These are phyloP conservation scores for Calonectria pauciramosa DNA, from an alignment of 2,329 filamentous ascomycete genomes.

Conservation along the genomic window DNA sequence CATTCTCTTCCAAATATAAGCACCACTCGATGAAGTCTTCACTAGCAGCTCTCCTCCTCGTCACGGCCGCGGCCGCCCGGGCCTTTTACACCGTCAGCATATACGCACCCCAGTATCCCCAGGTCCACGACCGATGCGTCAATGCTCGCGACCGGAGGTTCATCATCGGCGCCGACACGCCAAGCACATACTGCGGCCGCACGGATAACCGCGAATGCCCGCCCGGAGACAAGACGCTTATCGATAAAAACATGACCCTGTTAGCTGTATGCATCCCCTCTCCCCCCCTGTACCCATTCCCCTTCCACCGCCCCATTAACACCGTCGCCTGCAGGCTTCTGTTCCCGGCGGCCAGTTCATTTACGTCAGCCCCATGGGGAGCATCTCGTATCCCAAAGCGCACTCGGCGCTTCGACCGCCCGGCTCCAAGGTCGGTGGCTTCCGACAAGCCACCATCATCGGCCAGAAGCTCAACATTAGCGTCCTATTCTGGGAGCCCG, in stretches of 20 bases:
- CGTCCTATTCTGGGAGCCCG: slow-evolving; percentile 43
- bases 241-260: slow-evolving; percentile 45
- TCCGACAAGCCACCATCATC: slow-evolving; percentile 51
- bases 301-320: background rate
- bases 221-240: slow-evolving; percentile 42
- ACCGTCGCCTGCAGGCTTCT: slow-evolving; percentile 52
- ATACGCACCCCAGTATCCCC: slow-evolving; percentile 37
- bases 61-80: background rate
- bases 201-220: slow-evolving; percentile 41
- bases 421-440: slow-evolving; percentile 65
- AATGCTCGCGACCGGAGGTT: slow-evolving; percentile 46
- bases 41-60: slow-evolving; percentile 2
- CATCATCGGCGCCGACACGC: slow-evolving; percentile 43
- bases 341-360: slow-evolving; percentile 75
- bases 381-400: slow-evolving; percentile 67
- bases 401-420: slow-evolving; percentile 66
- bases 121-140: slow-evolving; percentile 43
- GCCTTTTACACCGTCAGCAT: slow-evolving; percentile 46
- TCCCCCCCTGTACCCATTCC: background rate
- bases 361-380: slow-evolving; percentile 68
- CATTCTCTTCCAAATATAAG: background rate
- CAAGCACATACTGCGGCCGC: slow-evolving; percentile 46
- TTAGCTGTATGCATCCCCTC: slow-evolving; percentile 41
- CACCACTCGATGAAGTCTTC: slow-evolving; percentile 29
- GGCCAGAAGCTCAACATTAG: slow-evolving; percentile 39